Evolutionary conservation across 225 moss, liverwort and hornwort species (phyloP).

Genomic region (Antitrichia curtipendula): DNA sequence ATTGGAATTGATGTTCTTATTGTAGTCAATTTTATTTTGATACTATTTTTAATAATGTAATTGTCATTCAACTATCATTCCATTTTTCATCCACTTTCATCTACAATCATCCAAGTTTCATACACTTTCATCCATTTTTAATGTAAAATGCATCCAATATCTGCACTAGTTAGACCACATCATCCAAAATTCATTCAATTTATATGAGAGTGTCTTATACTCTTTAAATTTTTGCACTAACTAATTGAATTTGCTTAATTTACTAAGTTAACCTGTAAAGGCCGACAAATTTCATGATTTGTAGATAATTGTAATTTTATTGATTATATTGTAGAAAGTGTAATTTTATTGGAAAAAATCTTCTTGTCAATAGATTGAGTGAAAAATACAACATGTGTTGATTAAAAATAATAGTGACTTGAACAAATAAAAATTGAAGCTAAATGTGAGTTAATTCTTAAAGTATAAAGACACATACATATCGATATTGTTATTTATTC

Average conservation of each 20-base stretch:
- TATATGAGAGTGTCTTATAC: not conserved
- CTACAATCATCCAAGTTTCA: not conserved
- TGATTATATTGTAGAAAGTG: not conserved
- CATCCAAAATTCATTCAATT: not conserved
- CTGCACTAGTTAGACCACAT: not conserved
- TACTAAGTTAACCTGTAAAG: fast-evolving
- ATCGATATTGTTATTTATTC: fast-evolving
- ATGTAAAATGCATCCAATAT: not conserved
- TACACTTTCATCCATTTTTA: not conserved
- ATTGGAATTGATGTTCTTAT: too few species aligned
- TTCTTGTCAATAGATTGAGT: not conserved
- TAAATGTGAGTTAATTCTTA: not conserved
- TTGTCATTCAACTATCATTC: not conserved
- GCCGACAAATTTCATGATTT: fast-evolving
- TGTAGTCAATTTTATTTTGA: too few species aligned
- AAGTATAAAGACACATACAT: fast-evolving
- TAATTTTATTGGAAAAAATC: not conserved
- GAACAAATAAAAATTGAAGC: not conserved
- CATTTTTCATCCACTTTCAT: not conserved
- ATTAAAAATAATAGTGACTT: not conserved
- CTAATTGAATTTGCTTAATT: not conserved
- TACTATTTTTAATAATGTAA: not conserved
- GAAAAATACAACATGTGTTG: not conserved
- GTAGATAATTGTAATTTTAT: fast-evolving
- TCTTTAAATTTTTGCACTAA: not conserved